A percentile compares a stretch with the other conserved stretches of the same genome.
phyloP scores from a whole-genome alignment of 805 yeast genomes.

The Wickerhamiella vanderwaltii region DNA sequence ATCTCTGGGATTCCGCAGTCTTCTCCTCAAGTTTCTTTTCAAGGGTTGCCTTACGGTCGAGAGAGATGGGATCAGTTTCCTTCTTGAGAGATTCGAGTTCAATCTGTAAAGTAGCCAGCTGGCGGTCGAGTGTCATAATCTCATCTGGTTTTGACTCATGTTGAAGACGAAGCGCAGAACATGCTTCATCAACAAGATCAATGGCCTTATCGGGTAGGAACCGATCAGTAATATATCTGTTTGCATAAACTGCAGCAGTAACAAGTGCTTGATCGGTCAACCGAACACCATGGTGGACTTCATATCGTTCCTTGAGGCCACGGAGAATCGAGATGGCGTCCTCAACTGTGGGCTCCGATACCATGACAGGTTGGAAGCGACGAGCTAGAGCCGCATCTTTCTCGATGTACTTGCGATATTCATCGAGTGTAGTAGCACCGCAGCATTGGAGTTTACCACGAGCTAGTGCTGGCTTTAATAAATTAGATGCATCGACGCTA shows the following conservation, averaged over 20 bases:
- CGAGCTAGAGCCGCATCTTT: constrained; percentile 94
- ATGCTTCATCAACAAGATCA: constrained; percentile 93
- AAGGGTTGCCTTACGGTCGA: constrained; percentile 63
- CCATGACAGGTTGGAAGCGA: constrained; percentile 78
- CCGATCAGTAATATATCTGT: constrained; percentile 83
- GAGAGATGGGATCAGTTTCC: constrained; percentile 76
- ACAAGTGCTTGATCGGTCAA: constrained; percentile 87
- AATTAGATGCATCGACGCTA: constrained; percentile 86
- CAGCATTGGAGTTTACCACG: constrained; percentile 94
- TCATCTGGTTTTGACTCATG: constrained; percentile 97
- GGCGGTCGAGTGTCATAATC: constrained; percentile 75
- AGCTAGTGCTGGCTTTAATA: constrained; percentile 91
- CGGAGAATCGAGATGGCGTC: constrained; percentile 86
- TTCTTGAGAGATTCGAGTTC: constrained; percentile 89
- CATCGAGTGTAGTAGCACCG: constrained; percentile 95
- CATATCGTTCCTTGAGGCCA: constrained; percentile 88
- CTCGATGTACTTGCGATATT: constrained; percentile 82
- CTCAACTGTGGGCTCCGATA: constrained; percentile 79
- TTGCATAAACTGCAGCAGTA: constrained; percentile 81
- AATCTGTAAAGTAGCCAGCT: constrained; percentile 85
- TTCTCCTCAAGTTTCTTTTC: constrained; percentile 55
- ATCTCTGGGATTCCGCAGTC: constrained; percentile 49
- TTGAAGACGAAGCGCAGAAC: constrained; percentile 85
- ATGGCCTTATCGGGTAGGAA: constrained; percentile 94
- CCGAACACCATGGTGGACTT: constrained; percentile 95